phyloP scores from a whole-genome alignment of 2,329 filamentous ascomycete species.

The Calonectria multiphialidica region DNA sequence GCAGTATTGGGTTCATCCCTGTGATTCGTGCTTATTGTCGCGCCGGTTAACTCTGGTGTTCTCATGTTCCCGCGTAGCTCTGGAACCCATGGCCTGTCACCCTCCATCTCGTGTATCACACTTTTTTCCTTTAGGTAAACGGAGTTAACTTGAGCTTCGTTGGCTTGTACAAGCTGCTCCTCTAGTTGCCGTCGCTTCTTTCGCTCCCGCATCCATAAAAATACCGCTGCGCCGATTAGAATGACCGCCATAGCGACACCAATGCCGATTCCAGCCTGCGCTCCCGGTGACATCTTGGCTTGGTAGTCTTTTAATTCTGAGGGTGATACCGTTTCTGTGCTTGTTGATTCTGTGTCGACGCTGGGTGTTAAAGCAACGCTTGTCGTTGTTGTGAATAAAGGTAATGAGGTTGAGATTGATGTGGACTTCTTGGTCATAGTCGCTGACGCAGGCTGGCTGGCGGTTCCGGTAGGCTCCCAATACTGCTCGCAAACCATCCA shows the following conservation, averaged over 20 bases:
- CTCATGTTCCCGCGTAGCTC: slow-evolving; percentile 37
- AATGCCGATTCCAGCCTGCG: slow-evolving; percentile 35
- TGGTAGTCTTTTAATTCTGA: background rate
- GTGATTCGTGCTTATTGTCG: background rate
- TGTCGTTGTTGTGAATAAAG: background rate
- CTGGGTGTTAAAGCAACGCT: slow-evolving; percentile 2
- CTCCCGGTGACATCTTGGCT: slow-evolving; percentile 26
- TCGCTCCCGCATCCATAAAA: slow-evolving; percentile 39
- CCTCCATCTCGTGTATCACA: slow-evolving; percentile 39
- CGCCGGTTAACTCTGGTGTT: slow-evolving; percentile 34
- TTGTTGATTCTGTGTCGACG: slow-evolving; percentile 13
- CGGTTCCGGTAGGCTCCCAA: slow-evolving; percentile 41
- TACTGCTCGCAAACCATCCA: slow-evolving; percentile 44
- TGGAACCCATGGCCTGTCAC: slow-evolving; percentile 31
- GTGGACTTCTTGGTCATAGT: slow-evolving; percentile 19
- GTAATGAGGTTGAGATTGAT: background rate
- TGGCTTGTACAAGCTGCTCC: slow-evolving; percentile 19
- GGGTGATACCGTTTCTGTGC: background rate
- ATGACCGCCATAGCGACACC: slow-evolving; percentile 31
- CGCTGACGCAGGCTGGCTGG: slow-evolving; percentile 32
- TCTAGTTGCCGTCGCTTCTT: slow-evolving; percentile 29
- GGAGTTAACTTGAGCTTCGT: slow-evolving; percentile 1
- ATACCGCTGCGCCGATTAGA: slow-evolving; percentile 27
- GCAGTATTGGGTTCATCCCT: background rate
- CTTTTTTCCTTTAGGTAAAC: background rate